phyloP scores from a whole-genome alignment of 2,329 filamentous ascomycete genomes.

The Alternaria hordeiaustralica region DNA sequence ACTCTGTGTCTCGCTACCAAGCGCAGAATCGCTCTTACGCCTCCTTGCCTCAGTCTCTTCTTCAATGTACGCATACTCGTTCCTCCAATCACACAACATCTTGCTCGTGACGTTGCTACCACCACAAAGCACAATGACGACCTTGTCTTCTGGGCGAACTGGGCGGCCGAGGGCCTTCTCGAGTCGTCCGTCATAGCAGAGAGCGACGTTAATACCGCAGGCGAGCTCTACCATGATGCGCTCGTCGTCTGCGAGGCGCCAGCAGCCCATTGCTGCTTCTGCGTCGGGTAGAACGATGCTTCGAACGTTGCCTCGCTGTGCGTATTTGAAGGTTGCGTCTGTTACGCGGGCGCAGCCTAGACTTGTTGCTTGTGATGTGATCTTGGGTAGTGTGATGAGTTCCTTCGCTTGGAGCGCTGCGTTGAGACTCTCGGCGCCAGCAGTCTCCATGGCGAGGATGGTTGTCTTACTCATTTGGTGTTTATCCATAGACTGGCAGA shows the following conservation, averaged over 20 bases:
- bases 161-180: constrained; percentile 65
- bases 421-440: constrained; percentile 73
- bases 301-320: constrained; percentile 59
- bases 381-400: constrained; percentile 69
- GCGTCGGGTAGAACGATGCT: constrained; percentile 73
- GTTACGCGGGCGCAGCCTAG: constrained; percentile 78
- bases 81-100: constrained; percentile 58
- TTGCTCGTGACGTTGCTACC: constrained; percentile 60
- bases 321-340: constrained; percentile 70
- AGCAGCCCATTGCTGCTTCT: constrained; percentile 79
- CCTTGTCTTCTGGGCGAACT: constrained; percentile 69
- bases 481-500: constrained; percentile 71
- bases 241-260: constrained; percentile 81
- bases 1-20: constrained; percentile 23
- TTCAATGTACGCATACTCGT: constrained; percentile 45
- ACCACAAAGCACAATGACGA: constrained; percentile 87
- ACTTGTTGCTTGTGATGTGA: constrained; percentile 77
- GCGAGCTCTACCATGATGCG: constrained; percentile 81
- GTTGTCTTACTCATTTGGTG: constrained; percentile 39
- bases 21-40: constrained; percentile 22
- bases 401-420: constrained; percentile 63
- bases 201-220: constrained; percentile 80
- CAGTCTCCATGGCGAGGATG: constrained; percentile 77
- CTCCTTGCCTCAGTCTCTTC: constrained; percentile 23
- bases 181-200: constrained; percentile 69